Base-by-base conservation (phyloP, 352 stramenopile genomes). In the Phytophthora agathidicida region DNA sequence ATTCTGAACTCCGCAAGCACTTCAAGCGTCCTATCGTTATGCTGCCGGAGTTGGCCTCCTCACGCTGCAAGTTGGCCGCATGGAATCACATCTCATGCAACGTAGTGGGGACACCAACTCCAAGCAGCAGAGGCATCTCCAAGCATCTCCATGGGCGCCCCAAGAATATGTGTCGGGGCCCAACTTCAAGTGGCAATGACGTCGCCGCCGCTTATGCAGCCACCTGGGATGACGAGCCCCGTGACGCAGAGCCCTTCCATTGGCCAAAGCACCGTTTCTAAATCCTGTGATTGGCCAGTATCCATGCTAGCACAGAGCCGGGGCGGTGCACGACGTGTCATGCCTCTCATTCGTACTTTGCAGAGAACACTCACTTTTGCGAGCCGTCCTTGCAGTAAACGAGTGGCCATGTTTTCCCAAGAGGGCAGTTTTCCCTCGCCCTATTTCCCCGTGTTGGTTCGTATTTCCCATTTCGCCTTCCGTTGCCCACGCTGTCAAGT, bases 261-360 rank as follows among this genome's bases (percentile, higher is more conserved):
- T 65, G 44, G 45, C 11, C 9, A 3, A 51, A 65, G 27, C 27
- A 5, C 28, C 20, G 20, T 10, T n/a, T 4, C 58, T 41, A 31
- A n/a, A 7, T 23, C 0, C 14, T 10, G 17, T 5, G 1, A 68
- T 64, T 68, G 60, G 60, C 17, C 33, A 37, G 42, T 39, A 67
- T 23, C n/a, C 3, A 17, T 19, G 11, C 20, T 20, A 9, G 22
- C 13, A 9, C 23, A 50, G 46, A 58, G 30, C 5, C 16, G 47
- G 28, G 36, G 37, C 27, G 36, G 32, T 24, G 52, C 19, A 51
- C 30, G 28, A 28, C 36, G 23, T 24, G 60, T 65, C 61, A 71
- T 71, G 62, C 67, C 62, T 63, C 62, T 4, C 4, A 19, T 36
- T 63, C 49, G 56, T 36, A 71, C 56, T 63, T 71, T 64, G 44